phyloP scores from a whole-genome alignment of 2,329 filamentous ascomycete species.

The Metarhizium brunneum region DNA sequence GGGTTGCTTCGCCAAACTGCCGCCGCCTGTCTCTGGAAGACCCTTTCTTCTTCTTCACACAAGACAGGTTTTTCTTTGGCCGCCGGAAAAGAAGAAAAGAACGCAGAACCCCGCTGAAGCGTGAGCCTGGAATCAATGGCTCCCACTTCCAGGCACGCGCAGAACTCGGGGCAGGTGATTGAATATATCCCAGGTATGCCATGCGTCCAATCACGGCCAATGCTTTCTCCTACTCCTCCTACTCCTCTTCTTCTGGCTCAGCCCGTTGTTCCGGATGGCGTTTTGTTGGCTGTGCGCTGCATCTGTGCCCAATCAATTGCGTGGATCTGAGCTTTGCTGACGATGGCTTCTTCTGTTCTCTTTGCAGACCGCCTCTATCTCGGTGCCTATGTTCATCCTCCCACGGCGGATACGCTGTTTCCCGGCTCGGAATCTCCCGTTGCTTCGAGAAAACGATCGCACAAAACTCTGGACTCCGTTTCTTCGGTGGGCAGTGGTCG shows the following conservation, averaged over 20 bases:
- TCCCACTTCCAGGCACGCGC: conserved; percentile 38
- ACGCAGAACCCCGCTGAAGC: not conserved
- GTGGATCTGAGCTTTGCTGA: conserved; percentile 11
- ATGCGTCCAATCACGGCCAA: not conserved
- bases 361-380: conserved; percentile 82
- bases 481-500: conserved; percentile 23
- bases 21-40: not conserved
- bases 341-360: not conserved
- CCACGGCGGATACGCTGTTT: conserved; percentile 74
- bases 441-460: conserved; percentile 29
- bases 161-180: conserved; percentile 76
- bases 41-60: not conserved
- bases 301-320: not conserved
- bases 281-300: not conserved
- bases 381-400: conserved; percentile 78
- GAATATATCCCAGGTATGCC: conserved; percentile 87
- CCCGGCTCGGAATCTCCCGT: conserved; percentile 70
- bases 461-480: conserved; percentile 52
- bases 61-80: not conserved
- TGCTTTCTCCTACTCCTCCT: conserved; percentile 1
- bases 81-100: not conserved
- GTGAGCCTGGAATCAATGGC: conserved; percentile 33
- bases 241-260: not conserved
- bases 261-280: not conserved
- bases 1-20: not conserved